Percentiles rank a stretch among this genome's conserved stretches.
Conservation (phyloP, 1,284 basidiomycete species). For the Kalmanozyma brasiliensis region DNA sequence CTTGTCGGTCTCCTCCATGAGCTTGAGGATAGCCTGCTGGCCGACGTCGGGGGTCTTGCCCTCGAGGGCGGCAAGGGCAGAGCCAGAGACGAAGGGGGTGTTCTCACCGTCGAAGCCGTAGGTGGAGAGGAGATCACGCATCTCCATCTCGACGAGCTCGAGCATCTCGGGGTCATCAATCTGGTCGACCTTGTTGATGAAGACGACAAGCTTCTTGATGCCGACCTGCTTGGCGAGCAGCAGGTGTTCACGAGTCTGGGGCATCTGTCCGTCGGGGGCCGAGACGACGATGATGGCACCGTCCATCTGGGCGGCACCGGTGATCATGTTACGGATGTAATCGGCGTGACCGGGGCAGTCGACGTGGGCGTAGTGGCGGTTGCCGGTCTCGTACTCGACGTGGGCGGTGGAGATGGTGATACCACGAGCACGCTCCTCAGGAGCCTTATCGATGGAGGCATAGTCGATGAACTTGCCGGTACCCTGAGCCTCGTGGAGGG, state of each 20-base stretch:
- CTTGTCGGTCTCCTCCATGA: constrained; percentile 87
- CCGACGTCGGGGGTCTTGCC: constrained; percentile 84
- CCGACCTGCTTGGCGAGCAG: constrained; percentile 97
- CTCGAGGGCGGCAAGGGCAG: constrained; percentile 93
- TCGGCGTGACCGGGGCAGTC: constrained; percentile 83
- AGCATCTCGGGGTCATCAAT: constrained; percentile 98
- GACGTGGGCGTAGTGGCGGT: constrained; percentile 97
- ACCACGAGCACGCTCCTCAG: constrained; percentile 98
- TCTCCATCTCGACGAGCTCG: constrained; percentile 99
- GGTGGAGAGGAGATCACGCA: constrained; percentile 92
- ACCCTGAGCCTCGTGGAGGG: constrained; percentile 80
- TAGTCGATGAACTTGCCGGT: constrained; percentile 96
- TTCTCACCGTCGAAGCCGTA: constrained; percentile 93
- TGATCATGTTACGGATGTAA: constrained; percentile 88
- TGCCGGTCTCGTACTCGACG: constrained; percentile 93
- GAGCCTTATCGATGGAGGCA: constrained; percentile 98
- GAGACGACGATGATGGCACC: constrained; percentile 80
- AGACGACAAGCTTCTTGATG: constrained; percentile 97
- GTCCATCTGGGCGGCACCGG: constrained; percentile 98
- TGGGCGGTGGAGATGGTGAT: constrained; percentile 91
- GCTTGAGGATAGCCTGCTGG: constrained; percentile 81
- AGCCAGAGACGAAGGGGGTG: constrained; percentile 96
- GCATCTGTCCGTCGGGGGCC: constrained; percentile 99
- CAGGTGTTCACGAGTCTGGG: constrained; percentile 97
- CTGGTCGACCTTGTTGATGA: constrained; percentile 99